Percentiles rank a stretch among this genome's conserved stretches.
These are phyloP conservation scores for Paradendryphiella salina DNA, from an alignment of 2,329 filamentous ascomycete species.

Conservation along the genomic window DNA sequence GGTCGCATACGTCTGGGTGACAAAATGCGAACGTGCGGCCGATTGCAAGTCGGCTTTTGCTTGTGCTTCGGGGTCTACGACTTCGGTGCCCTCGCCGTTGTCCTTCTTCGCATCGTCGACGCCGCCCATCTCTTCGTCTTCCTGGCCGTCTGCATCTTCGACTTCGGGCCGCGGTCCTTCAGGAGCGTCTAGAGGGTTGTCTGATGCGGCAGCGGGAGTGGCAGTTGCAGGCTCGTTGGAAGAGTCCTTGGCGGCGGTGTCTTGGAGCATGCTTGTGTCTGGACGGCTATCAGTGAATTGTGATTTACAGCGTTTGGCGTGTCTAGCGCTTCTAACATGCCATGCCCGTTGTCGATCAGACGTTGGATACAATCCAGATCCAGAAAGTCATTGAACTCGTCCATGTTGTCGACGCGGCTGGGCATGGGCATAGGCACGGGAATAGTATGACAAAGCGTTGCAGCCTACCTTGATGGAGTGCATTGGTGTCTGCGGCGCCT, in stretches of 20 bases:
- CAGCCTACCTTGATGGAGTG: constrained; percentile 41
- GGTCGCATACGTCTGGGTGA: constrained; percentile 91
- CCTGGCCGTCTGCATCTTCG: constrained; percentile 62
- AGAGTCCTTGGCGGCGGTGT: constrained; percentile 48
- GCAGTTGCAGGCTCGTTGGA: constrained; percentile 60
- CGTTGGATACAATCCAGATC: neutral
- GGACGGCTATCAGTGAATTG: constrained; percentile 5
- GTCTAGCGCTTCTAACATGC: neutral
- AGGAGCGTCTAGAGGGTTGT: constrained; percentile 71
- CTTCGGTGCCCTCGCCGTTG: constrained; percentile 35
- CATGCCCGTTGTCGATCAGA: neutral
- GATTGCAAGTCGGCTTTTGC: constrained; percentile 82
- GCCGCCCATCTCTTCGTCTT: constrained; percentile 71
- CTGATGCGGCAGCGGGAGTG: constrained; percentile 59
- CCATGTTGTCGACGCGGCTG: constrained; percentile 9
- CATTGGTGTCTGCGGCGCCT: constrained; percentile 29
- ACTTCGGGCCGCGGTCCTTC: constrained; percentile 61
- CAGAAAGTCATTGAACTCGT: neutral
- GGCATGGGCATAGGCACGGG: constrained; percentile 1
- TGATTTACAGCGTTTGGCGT: neutral
- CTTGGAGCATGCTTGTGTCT: constrained; percentile 64
- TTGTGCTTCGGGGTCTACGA: constrained; percentile 57
- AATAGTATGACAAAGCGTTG: neutral
- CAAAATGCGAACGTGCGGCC: constrained; percentile 86
- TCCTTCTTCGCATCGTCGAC: constrained; percentile 47